These are phyloP conservation scores for Coniferiporia weirii DNA, from an alignment of 1,284 basidiomycete genomes.

Conservation along the genomic window DNA sequence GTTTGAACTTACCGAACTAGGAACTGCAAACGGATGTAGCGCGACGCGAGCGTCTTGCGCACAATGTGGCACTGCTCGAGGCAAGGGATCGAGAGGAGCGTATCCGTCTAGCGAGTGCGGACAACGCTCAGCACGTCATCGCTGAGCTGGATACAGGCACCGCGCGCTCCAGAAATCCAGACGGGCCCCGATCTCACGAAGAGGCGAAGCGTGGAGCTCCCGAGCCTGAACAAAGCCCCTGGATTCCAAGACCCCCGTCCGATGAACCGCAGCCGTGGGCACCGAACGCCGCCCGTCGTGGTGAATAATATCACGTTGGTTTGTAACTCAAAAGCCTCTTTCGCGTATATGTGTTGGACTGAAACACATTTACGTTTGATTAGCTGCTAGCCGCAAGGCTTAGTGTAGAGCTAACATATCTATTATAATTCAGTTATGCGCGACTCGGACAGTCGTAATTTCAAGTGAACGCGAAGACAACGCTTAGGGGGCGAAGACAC, in stretches of 20 bases:
- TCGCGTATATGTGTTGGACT: neutral
- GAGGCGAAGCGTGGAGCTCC: neutral
- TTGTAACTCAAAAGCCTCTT: neutral
- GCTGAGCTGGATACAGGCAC: neutral
- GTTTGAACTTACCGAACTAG: conserved; percentile 11
- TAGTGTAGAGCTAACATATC: no score
- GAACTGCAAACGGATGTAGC: conserved; percentile 25
- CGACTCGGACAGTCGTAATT: no score
- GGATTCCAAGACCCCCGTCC: conserved; percentile 8
- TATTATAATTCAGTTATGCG: no score
- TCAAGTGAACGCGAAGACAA: no score
- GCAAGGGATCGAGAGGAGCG: conserved; percentile 25
- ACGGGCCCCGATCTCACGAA: neutral
- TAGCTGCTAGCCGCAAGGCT: no score
- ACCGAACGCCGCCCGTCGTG: conserved; percentile 10
- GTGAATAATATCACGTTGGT: neutral
- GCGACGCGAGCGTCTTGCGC: conserved; percentile 22
- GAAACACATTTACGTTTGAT: no score
- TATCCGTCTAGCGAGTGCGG: conserved; percentile 10
- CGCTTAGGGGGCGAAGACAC: no score
- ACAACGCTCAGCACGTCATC: neutral
- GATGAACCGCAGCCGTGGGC: conserved; percentile 16
- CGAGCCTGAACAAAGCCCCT: conserved; percentile 7
- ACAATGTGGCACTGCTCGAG: conserved; percentile 24
- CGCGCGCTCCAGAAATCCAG: neutral